phyloP scores from a whole-genome alignment of 306 rosid genomes.

The Quercus glauca region DNA sequence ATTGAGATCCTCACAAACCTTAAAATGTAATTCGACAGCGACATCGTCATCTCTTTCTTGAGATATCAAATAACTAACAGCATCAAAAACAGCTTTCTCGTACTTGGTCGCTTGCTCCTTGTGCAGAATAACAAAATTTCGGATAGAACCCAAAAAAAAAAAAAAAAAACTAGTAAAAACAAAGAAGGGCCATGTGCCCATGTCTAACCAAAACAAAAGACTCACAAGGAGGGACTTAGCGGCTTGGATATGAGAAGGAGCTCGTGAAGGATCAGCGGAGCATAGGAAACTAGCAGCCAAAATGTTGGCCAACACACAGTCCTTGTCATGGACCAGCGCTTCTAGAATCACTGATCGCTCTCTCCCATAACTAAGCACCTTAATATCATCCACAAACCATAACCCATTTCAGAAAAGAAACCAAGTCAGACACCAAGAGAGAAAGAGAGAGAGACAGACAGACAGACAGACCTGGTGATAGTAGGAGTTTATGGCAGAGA shows the following conservation, averaged over 20 bases:
- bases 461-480: conserved; percentile 58
- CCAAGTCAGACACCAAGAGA: not conserved
- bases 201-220: not conserved
- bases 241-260: conserved; percentile 43
- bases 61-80: conserved; percentile 58
- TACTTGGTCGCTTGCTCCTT: conserved; percentile 86
- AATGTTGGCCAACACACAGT: conserved; percentile 80
- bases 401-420: conserved; percentile 27
- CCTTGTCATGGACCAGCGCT: conserved; percentile 55
- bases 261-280: conserved; percentile 53
- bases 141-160: not conserved
- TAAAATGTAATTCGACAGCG: conserved; percentile 57
- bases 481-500: conserved; percentile 67
- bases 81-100: conserved; percentile 69
- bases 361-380: conserved; percentile 78
- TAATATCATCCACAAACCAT: conserved; percentile 14
- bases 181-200: not conserved
- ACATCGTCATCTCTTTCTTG: conserved; percentile 66
- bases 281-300: conserved; percentile 56
- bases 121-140: not conserved
- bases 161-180: not conserved
- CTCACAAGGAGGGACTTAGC: conserved; percentile 65
- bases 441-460: not conserved
- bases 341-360: conserved; percentile 70
- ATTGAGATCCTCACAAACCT: conserved; percentile 37